Conservation (phyloP, 208 protist genomes). For the Wallacemonas rigidus region DNA sequence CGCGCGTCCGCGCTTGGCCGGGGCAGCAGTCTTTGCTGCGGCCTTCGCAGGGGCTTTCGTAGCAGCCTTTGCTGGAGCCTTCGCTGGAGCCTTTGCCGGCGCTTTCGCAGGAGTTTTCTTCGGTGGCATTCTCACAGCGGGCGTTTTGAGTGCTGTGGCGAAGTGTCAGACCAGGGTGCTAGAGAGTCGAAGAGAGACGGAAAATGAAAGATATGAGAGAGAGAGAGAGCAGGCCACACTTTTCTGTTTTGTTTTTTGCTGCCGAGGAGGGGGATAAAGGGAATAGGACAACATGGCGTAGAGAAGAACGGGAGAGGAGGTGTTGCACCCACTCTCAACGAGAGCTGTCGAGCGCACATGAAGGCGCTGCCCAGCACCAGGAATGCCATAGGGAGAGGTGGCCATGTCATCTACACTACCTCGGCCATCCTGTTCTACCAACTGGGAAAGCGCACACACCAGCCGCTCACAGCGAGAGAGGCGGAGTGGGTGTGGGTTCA, state of each 20-base stretch:
- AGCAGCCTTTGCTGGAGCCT: background rate
- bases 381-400: too few relatives aligned
- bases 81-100: background rate
- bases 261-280: background rate
- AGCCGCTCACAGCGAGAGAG: too few relatives aligned
- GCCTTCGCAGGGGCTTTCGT: constrained; percentile 2
- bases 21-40: background rate
- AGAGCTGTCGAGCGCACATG: too few relatives aligned
- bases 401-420: too few relatives aligned
- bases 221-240: background rate
- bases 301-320: too few relatives aligned
- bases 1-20: constrained; percentile 12
- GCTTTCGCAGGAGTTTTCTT: background rate
- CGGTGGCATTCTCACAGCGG: background rate
- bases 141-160: too few relatives aligned
- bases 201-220: background rate
- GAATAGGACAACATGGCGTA: background rate
- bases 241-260: background rate
- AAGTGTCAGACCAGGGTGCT: background rate
- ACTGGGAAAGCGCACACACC: too few relatives aligned
- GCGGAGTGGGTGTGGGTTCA: too few relatives aligned
- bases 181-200: background rate
- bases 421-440: too few relatives aligned
- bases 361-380: too few relatives aligned
- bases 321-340: too few relatives aligned